Evolutionary conservation across 2,329 filamentous ascomycete genomes (phyloP).

Genomic region (Penicillium brevicompactum): DNA sequence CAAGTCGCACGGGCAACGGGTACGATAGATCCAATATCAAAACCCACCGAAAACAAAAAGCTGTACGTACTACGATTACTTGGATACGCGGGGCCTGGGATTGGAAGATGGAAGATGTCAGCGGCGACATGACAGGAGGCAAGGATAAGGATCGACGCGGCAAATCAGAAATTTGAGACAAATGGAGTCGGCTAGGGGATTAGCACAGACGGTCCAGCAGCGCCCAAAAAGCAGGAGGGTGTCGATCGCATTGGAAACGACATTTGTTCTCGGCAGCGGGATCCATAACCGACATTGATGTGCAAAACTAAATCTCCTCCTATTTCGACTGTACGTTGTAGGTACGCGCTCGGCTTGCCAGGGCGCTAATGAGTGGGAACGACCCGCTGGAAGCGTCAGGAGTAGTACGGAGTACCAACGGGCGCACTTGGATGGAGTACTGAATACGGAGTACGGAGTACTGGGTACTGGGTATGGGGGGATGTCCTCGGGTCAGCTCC

Average conservation of each 20-base stretch:
- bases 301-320: slow-evolving; percentile 13
- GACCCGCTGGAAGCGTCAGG: background rate
- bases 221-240: background rate
- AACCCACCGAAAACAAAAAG: background rate
- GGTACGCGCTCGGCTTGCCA: background rate
- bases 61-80: no score
- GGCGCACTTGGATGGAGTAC: no score
- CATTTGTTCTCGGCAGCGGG: background rate
- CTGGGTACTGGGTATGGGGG: background rate
- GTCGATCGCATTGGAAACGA: slow-evolving; percentile 4
- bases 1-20: background rate
- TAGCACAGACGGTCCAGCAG: background rate
- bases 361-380: slow-evolving; percentile 7
- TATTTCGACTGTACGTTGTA: background rate
- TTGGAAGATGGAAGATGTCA: background rate
- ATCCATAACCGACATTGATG: slow-evolving; percentile 9
- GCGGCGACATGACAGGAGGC: background rate
- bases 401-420: background rate
- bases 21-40: slow-evolving; percentile 7
- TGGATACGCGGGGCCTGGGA: background rate
- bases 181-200: background rate
- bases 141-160: background rate
- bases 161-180: background rate
- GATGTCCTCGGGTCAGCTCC: no score
- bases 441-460: background rate